These are phyloP conservation scores for Elymus sibiricus DNA, from an alignment of 176 grass and related monocot genomes.

Conservation along the genomic window DNA sequence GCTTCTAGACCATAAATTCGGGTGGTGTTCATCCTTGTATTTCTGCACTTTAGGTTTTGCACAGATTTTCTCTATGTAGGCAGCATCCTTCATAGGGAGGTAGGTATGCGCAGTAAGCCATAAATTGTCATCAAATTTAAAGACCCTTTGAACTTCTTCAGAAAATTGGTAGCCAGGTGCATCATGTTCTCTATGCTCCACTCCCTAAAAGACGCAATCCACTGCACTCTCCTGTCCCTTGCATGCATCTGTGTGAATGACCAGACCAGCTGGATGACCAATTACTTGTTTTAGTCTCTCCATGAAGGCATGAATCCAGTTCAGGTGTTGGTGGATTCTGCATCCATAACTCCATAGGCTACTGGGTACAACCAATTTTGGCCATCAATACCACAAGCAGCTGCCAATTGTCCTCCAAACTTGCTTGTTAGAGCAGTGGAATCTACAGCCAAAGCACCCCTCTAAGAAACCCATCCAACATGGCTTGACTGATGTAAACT, in stretches of 20 bases:
- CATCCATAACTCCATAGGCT: background rate
- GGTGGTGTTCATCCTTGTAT: background rate
- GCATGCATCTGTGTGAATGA: background rate
- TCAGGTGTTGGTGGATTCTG: background rate
- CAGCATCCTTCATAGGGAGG: background rate
- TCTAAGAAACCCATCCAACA: background rate
- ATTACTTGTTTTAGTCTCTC: background rate
- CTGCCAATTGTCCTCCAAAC: background rate
- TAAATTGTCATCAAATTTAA: background rate
- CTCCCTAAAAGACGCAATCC: background rate
- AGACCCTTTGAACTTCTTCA: background rate
- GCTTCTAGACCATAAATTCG: background rate
- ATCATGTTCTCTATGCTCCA: background rate
- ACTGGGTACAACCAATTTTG: background rate
- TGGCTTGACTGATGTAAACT: background rate
- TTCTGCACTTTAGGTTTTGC: background rate
- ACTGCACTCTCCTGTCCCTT: background rate
- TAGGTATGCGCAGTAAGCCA: background rate
- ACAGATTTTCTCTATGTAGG: background rate
- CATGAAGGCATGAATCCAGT: background rate
- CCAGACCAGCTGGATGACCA: background rate
- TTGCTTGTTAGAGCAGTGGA: background rate
- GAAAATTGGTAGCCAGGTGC: background rate
- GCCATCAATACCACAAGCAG: background rate
- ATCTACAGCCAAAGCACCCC: background rate